Evolutionary conservation across 2,329 filamentous ascomycete species (phyloP), one percentile per base, ranked within the genome.

Genomic region (Seiridium cupressi): DNA sequence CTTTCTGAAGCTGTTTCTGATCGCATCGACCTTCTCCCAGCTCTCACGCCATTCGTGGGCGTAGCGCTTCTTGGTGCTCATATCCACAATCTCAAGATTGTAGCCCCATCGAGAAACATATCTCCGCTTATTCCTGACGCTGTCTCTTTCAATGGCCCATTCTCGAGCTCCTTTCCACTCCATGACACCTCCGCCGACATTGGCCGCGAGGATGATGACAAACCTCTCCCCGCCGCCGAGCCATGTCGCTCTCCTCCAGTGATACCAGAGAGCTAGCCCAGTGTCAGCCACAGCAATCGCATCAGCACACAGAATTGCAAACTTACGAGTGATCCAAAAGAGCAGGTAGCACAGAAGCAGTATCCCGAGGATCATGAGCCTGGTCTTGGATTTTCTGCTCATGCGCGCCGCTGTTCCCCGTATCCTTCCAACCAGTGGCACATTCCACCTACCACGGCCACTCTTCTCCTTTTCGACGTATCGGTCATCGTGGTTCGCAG

Each of bases 31-130:
- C 81, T 98, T 99, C 77, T 99, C 95, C 95, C 95, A 99, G 74
- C 94, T 96, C 77, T 99, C 95, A 70, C 95, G 87, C 95, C 95
- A 99, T 77, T 99, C 95, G 77, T 99, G 95, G 35, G 95, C 94
- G 73, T 99, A 99, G 66, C 93, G 88, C 79, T 97, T 98, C 84
- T 97, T 97, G 58, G 93, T 97, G 79, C 93, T 94, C 93, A 99
- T 96, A 74, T 99, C 96, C 66, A 96, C 92, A 71, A 98, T 90
- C 74, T 99, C 95, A 61, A 99, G 80, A 63, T 97, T 90, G 74
- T 99, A 98, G 11, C 95, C 95, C 93, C 95, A 98, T 73, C 84
- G 84, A 40, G 86, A 83, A 2, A 88, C 89, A 72, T 99, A 99
- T 70, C 89, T 90, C 72, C 90, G 89, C 81, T 99, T 99, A 78